Base-by-base conservation (phyloP, 352 stramenopile genomes). In the Hyaloperonospora brassicae region DNA sequence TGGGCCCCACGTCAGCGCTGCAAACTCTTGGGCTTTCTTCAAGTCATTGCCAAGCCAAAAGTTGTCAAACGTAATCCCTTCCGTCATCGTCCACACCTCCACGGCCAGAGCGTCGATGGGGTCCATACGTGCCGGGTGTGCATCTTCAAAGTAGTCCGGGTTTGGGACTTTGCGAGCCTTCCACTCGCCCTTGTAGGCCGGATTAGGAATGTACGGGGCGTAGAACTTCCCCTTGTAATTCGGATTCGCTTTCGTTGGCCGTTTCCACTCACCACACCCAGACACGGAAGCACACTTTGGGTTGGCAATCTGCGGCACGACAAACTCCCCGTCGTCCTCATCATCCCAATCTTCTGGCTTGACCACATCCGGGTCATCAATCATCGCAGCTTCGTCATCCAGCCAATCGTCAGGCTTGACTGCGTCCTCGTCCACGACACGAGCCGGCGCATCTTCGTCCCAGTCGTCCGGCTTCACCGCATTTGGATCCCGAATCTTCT, bases 271-370 rank as follows among this genome's bases (percentile, higher is more conserved):
- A n/a, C 93, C 93, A 55, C 91, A 98, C n/a, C 92, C 92, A 47
- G 80, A 80, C 10, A 76, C 83, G 0, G 67, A 46, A 0, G 76
- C 73, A 47, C 91, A 98, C 55, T 87, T 88, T 0, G 90, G 89
- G 66, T 98, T 98, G 0, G 73, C 57, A 30, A 98, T 82, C 68
- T 89, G 66, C n/a, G 85, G 87, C 7, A 86, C 59, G 23, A 97
- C 69, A 69, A 84, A 97, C 25, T 96, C 80, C 14, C 91, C 91
- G 35, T 98, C 89, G 44, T 96, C 77, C 50, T 96, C 87, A 48
- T 97, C 92, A 41, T 98, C 90, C 92, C 92, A 98, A 67, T 98
- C 92, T 47, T 95, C 82, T 1, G 92, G 92, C 52, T 95, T 94
- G 1, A 57, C 24, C 17, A 89, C 77, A 22, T 63, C 55, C 11